Base-by-base conservation (phyloP, 305 asterid genomes). In the Fraxinus sp. region DNA sequence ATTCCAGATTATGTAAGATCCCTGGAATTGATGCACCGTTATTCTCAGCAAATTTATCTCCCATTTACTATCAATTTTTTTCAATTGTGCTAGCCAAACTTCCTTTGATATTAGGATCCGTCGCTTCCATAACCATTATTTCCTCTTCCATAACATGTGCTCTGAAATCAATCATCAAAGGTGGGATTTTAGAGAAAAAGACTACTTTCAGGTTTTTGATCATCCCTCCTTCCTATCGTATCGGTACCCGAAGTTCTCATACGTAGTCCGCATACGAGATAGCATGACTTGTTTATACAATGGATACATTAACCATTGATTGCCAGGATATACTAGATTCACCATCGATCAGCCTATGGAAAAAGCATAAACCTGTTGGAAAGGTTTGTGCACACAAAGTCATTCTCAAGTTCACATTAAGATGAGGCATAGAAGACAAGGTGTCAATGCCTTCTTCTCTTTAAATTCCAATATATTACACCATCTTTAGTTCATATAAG, bases 181-280 rank as follows among this genome's bases (percentile, higher is more conserved):
- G 90, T 35, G 95, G 97, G 86, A 95, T 93, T 85, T 79, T 92
- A 10, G 93, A 90, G 88, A 92, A 89, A 55, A 93, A 90, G 22
- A 91, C 91, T 85, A 92, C 98, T 83, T 77, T 89, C 80, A 92
- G 82, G 83, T 95, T 95, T 43, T 91, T 86, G 33, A 89, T 70
- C 75, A 86, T 79, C 83, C 98, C 78, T 91, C 97, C 89, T 87
- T 91, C 79, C 85, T 86, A 72, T 90, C 96, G 68, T 91, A 92
- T 77, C 91, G 90, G 79, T 90, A 89, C 84, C 98, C 90, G 88
- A 95, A 92, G 89, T 95, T 95, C 89, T 93, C 98, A 7, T 92
- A 93, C 1, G 98, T 92, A 41, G 98, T 93, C 98, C 93, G 96
- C 89, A 87, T 22, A 83, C 59, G 59, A 73, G 59, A 28, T 59